Evolutionary conservation across 768 basidiomycete species (phyloP).

Genomic region (Tricholomella constricta): DNA sequence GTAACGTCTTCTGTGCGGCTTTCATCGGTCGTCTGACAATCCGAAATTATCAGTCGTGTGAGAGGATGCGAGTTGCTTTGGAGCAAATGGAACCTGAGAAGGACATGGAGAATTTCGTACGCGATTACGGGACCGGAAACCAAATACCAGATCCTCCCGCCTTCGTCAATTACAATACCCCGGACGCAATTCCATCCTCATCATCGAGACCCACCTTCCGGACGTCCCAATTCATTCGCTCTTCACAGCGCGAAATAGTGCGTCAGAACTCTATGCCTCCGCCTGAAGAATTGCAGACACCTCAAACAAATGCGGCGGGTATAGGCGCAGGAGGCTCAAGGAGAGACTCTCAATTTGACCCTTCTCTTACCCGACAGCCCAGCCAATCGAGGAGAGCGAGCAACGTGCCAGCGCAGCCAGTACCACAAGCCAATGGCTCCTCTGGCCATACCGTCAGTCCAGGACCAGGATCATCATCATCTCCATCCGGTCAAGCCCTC

Average conservation of each 20-base stretch:
- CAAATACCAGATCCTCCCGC: conserved; percentile 85
- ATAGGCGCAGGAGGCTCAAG: conserved; percentile 63
- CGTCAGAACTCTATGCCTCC: conserved; percentile 31
- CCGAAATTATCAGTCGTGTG: conserved; percentile 70
- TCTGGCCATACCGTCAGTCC: conserved; percentile 22
- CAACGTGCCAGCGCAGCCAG: conserved; percentile 18
- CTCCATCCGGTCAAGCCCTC: conserved; percentile 14
- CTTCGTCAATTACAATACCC: conserved; percentile 80
- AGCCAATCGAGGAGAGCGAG: conserved; percentile 28
- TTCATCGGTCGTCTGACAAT: conserved; percentile 2
- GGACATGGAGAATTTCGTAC: conserved; percentile 90
- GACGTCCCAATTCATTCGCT: conserved; percentile 53
- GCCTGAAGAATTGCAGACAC: conserved; percentile 40
- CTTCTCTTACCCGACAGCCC: conserved; percentile 32
- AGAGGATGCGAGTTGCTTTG: conserved; percentile 80
- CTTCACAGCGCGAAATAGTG: conserved; percentile 42
- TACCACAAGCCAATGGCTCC: conserved; percentile 26
- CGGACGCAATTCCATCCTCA: conserved; percentile 63
- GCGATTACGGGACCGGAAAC: conserved; percentile 85
- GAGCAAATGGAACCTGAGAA: conserved; percentile 87
- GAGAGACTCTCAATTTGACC: conserved; percentile 35
- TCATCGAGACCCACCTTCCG: conserved; percentile 58
- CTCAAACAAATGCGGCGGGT: conserved; percentile 59
- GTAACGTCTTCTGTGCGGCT: conserved; percentile 19
- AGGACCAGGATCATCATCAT: conserved; percentile 24